Evolutionary conservation across 306 rosid genomes (phyloP), one percentile per base, ranked within the genome.

Genomic region (Alnus rubra): DNA sequence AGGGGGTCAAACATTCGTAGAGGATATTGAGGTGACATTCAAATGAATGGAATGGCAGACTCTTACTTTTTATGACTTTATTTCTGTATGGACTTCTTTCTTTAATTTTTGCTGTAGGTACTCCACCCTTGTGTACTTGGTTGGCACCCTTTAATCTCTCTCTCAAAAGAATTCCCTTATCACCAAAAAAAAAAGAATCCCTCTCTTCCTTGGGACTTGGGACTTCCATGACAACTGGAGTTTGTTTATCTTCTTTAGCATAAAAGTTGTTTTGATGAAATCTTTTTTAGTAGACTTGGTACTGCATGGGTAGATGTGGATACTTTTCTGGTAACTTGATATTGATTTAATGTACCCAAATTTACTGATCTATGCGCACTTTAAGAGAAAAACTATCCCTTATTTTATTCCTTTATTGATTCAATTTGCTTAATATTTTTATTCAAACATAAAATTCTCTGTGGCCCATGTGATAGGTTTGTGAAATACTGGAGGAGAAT

Each of bases 401-500:
- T 39, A 31, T 7, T 64, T 64, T 64, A 64, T 9, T 47, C 72
- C 72, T 33, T 60, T 18, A 4, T 9, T 67, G 49, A 4, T 67
- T 70, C 31, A 14, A 52, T 73, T 15, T 51, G 56, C 35, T 73
- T 51, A 39, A 9, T 1, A 73, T 48, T 13, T 63, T 48, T 18
- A 69, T 23, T 71, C 15, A 68, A 44, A 37, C 28, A 48, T 18
- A 73, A 7, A 13, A 13, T 45, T 63, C 60, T 74, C 63, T 69
- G 48, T 78, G 59, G 72, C 33, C 73, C 71, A 83, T 84, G 48
- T 80, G 45, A 76, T 82, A 94, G 98, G 93, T 85, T 49, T 91
- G 98, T 75, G 97, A 92, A 82, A 82, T 89, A 83, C 98, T 94
- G 8, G 98, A 91, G 89, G 97, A 94, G 77, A 92, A 91, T 78